phyloP scores from a whole-genome alignment of 2,329 filamentous ascomycete species.

The Aspergillus tamarii region DNA sequence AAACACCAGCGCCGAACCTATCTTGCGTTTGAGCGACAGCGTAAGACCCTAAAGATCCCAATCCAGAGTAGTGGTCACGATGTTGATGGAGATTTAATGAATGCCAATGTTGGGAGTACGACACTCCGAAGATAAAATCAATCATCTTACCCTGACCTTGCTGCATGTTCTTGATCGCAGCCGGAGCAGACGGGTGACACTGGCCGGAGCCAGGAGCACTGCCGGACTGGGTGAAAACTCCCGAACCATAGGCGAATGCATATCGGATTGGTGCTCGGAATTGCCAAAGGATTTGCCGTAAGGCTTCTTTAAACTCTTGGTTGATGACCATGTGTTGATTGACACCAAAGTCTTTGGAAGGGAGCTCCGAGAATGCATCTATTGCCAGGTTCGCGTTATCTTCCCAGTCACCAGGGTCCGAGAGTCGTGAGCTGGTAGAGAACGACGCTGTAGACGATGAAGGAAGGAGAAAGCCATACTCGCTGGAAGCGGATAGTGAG shows the following conservation, averaged over 20 bases:
- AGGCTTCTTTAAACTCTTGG: constrained; percentile 87
- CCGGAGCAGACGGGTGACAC: constrained; percentile 77
- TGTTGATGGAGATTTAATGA: constrained; percentile 87
- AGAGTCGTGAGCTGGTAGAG: constrained; percentile 35
- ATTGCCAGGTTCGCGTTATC: constrained; percentile 73
- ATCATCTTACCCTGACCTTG: constrained; percentile 93
- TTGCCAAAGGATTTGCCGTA: constrained; percentile 85
- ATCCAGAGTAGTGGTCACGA: constrained; percentile 85
- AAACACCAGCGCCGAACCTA: constrained; percentile 86
- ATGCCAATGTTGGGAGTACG: constrained; percentile 95
- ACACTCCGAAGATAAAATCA: constrained; percentile 96
- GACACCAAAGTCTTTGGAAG: constrained; percentile 80
- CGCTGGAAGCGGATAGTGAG: constrained; percentile 19
- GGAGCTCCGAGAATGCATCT: constrained; percentile 74
- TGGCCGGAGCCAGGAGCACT: constrained; percentile 42
- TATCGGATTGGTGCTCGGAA: constrained; percentile 94
- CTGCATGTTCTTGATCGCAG: constrained; percentile 81
- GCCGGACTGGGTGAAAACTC: constrained; percentile 83
- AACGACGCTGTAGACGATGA: constrained; percentile 30
- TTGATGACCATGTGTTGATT: constrained; percentile 98
- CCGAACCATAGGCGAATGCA: constrained; percentile 95
- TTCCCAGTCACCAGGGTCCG: constrained; percentile 67
- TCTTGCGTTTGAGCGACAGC: constrained; percentile 86
- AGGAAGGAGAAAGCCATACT: constrained; percentile 16
- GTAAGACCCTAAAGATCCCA: constrained; percentile 82